A percentile compares a stretch with the other conserved stretches of the same genome.
Conservation (phyloP, 352 stramenopile genomes). For the Hyphochytrium catenoides region DNA sequence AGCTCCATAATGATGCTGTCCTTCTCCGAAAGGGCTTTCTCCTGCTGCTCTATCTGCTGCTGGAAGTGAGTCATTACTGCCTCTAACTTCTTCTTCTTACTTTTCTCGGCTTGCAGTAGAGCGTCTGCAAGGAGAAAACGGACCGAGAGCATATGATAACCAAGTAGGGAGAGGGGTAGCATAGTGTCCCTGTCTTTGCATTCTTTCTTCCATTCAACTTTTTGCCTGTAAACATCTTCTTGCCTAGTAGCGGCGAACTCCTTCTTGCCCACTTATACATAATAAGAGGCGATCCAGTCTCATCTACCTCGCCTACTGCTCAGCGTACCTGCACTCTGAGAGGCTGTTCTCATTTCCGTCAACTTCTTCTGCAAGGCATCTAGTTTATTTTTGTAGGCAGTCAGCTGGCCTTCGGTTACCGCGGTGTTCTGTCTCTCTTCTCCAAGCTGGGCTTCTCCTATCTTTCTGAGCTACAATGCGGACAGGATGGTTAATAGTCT, state of each 20-base stretch:
- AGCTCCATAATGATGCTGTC: slow-evolving; percentile 30
- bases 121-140: slow-evolving; percentile 17
- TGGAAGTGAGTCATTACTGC: slow-evolving; percentile 33
- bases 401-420: slow-evolving; percentile 46
- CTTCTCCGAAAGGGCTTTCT: slow-evolving; percentile 32
- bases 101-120: slow-evolving; percentile 34
- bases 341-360: slow-evolving; percentile 35
- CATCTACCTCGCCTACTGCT: slow-evolving; percentile 4
- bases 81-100: slow-evolving; percentile 33
- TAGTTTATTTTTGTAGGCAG: slow-evolving; percentile 42
- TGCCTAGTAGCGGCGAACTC: not conserved
- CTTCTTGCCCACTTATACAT: not conserved
- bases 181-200: too few relatives aligned
- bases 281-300: slow-evolving; percentile 2
- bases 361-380: slow-evolving; percentile 56
- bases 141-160: too few relatives aligned
- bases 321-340: slow-evolving; percentile 3
- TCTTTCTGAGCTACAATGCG: too few relatives aligned
- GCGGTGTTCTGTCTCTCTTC: slow-evolving; percentile 42
- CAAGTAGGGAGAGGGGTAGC: too few relatives aligned
- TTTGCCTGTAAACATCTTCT: too few relatives aligned
- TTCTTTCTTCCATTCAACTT: too few relatives aligned
- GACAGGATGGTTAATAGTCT: too few relatives aligned
- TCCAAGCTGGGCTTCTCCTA: slow-evolving; percentile 32
- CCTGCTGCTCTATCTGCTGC: slow-evolving; percentile 36